Evolutionary conservation across 2,329 filamentous ascomycete species (phyloP).

Genomic region (Hymenoscyphus infarciens): DNA sequence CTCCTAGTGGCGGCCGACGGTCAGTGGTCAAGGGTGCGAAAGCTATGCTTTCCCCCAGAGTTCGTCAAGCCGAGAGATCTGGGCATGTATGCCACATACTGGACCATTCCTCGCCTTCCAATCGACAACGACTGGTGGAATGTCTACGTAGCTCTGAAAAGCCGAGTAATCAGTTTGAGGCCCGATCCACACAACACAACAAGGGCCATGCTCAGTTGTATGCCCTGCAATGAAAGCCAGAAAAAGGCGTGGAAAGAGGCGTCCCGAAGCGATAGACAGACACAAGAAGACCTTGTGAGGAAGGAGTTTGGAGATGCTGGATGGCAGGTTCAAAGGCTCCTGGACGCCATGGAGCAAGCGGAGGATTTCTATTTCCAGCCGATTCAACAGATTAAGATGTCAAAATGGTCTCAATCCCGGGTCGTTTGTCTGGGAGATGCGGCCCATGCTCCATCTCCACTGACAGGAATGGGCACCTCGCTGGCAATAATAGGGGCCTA

Average conservation of each 20-base stretch:
- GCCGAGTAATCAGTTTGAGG: constrained; percentile 41
- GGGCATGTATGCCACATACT: constrained; percentile 37
- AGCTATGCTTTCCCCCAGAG: constrained; percentile 32
- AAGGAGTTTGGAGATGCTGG: constrained; percentile 46
- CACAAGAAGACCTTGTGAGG: constrained; percentile 15
- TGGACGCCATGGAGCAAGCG: constrained; percentile 39
- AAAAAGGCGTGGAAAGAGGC: not conserved
- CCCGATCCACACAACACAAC: constrained; percentile 38
- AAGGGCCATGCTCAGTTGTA: constrained; percentile 40
- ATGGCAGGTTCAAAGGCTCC: constrained; percentile 43
- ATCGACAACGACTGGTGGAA: constrained; percentile 37
- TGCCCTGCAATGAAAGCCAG: constrained; percentile 6
- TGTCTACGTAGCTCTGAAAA: constrained; percentile 36
- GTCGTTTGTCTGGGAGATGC: constrained; percentile 54
- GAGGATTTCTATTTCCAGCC: constrained; percentile 46
- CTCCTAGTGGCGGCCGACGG: constrained; percentile 55
- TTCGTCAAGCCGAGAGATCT: constrained; percentile 20
- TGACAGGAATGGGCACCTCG: constrained; percentile 51
- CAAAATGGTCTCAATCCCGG: constrained; percentile 43
- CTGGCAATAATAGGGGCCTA: constrained; percentile 49
- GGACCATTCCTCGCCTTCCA: constrained; percentile 35
- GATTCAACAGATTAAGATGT: constrained; percentile 43
- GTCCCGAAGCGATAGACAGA: constrained; percentile 36
- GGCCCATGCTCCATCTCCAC: constrained; percentile 49
- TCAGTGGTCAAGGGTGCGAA: constrained; percentile 47